Conservation (phyloP, 1,139 yeast species). For the Arxiozyma telluris region DNA sequence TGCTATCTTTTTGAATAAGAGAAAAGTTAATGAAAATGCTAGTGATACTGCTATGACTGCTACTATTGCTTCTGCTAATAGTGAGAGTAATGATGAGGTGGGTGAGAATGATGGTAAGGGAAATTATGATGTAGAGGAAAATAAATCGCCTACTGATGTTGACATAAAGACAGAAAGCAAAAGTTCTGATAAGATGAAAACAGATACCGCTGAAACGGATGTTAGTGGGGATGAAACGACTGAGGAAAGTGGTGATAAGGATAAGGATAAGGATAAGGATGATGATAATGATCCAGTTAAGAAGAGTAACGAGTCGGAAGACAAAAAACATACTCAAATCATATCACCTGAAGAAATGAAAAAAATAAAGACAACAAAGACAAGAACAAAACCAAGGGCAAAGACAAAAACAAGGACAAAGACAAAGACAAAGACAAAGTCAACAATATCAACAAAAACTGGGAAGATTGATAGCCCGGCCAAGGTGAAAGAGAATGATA, state of each 20-base stretch:
- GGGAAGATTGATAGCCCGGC: not conserved
- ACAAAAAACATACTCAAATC: not conserved
- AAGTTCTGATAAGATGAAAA: not conserved
- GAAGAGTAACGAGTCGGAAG: not conserved
- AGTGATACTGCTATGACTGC: too few relatives aligned
- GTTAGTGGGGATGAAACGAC: not conserved
- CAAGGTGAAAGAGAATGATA: not conserved
- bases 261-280: too few relatives aligned
- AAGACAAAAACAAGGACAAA: not conserved
- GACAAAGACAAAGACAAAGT: not conserved
- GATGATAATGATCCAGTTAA: too few relatives aligned
- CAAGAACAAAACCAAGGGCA: not conserved
- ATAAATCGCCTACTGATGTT: not conserved
- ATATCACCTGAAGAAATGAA: too few relatives aligned
- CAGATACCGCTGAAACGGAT: not conserved
- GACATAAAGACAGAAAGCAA: not conserved
- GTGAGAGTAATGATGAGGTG: too few relatives aligned
- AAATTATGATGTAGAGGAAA: not conserved
- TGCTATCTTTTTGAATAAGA: conserved; percentile 25
- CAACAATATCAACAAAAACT: not conserved
- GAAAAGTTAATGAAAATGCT: not conserved
- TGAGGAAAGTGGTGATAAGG: not conserved
- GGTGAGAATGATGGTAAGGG: not conserved
- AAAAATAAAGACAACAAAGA: too few relatives aligned
- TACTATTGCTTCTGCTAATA: too few relatives aligned